Conservation (phyloP, 805 yeast genomes). For the Candida silvicultrix region DNA sequence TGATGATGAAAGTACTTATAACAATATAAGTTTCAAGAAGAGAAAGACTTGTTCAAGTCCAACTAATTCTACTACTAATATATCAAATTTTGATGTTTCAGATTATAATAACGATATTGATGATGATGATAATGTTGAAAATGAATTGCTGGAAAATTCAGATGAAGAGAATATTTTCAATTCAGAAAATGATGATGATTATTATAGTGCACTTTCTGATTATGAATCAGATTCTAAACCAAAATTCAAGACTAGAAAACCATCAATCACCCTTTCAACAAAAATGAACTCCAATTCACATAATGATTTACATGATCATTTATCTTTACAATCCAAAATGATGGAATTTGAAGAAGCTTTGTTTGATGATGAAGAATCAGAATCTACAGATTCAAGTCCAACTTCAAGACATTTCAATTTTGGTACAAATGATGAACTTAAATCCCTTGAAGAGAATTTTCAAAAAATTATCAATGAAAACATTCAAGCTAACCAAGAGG, state of each 20-base stretch:
- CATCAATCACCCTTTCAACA: neutral
- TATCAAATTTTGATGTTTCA: constrained; percentile 1
- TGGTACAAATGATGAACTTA: constrained; percentile 13
- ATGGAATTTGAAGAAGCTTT: constrained; percentile 3
- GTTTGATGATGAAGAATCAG: constrained; percentile 14
- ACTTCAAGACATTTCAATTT: constrained; percentile 5
- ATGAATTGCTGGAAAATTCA: constrained; percentile 2
- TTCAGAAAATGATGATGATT: constrained; percentile 20
- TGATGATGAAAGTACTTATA: constrained; percentile 23
- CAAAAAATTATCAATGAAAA: constrained; percentile 21
- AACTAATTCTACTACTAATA: neutral
- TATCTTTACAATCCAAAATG: neutral
- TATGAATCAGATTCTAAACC: constrained; percentile 13
- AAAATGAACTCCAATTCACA: neutral
- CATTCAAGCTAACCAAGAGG: constrained; percentile 3
- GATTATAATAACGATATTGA: constrained; percentile 14
- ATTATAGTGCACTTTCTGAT: constrained; percentile 20
- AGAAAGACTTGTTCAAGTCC: constrained; percentile 7
- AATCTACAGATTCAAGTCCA: constrained; percentile 11
- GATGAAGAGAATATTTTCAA: constrained; percentile 21
- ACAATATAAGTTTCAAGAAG: constrained; percentile 21
- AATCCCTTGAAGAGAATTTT: constrained; percentile 22
- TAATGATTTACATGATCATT: neutral
- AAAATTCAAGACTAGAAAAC: constrained; percentile 5
- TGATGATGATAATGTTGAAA: neutral